phyloP scores from a whole-genome alignment of 2,329 filamentous ascomycete species.

The Coniochaeta sp. region DNA sequence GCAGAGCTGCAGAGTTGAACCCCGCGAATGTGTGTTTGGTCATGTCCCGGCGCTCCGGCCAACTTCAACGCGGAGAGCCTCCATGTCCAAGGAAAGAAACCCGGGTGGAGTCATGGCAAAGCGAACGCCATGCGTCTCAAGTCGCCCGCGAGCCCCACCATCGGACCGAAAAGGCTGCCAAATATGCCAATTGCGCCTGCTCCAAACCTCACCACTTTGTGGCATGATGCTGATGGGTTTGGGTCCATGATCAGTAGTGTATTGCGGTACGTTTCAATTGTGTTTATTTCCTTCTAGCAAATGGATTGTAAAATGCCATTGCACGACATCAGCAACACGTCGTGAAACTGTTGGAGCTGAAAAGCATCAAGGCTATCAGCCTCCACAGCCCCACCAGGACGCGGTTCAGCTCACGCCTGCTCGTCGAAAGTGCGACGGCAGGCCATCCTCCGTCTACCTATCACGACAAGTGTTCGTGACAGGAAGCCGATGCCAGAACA shows the following conservation, averaged over 20 bases:
- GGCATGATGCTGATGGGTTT: background rate
- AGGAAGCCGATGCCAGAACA: background rate
- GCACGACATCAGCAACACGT: background rate
- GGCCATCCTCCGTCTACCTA: background rate
- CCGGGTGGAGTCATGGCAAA: background rate
- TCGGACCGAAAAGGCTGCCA: slow-evolving; percentile 19
- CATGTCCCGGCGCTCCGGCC: background rate
- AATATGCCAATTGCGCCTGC: background rate
- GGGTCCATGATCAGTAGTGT: too few relatives aligned
- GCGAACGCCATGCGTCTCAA: slow-evolving; percentile 5
- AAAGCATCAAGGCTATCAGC: background rate
- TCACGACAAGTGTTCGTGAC: background rate
- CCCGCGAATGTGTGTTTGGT: too few relatives aligned
- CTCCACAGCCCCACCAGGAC: background rate
- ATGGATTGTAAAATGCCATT: too few relatives aligned
- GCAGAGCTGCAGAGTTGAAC: too few relatives aligned
- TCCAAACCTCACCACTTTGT: background rate
- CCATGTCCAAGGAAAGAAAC: background rate
- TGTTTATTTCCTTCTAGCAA: too few relatives aligned
- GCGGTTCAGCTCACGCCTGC: slow-evolving; percentile 1
- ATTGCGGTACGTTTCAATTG: too few relatives aligned
- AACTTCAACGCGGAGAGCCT: slow-evolving; percentile 15
- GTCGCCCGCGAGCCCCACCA: slow-evolving; percentile 9
- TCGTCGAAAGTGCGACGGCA: background rate
- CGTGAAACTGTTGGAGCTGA: background rate